Base-by-base conservation (phyloP, 1,139 yeast species). In the Protomyces arabidopsidicola region DNA sequence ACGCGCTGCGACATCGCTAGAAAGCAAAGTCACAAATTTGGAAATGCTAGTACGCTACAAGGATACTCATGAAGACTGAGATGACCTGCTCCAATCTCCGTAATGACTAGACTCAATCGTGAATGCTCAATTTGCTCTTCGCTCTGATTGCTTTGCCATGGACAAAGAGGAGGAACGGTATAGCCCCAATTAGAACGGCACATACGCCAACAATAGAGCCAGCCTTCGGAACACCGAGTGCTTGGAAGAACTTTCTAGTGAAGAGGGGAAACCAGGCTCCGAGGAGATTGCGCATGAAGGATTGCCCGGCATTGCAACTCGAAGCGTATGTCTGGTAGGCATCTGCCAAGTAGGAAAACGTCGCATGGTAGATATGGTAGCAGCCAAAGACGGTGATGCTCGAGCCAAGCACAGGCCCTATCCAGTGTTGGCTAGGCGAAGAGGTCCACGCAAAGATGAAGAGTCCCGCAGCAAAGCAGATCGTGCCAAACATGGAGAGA, bases 381-480 rank as follows among this genome's bases (percentile, higher is more conserved):
- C 52, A 35, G 42, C 64, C 64, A 12, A 54, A 36, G 10, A 34
- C 39, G n/a, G 53, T 39, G 20, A 54, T 22, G n/a, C 62, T 51
- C 12, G 54, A 53, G n/a, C 54, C 64, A 24, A 60, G 27, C 10
- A 36, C 38, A 14, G 64, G 64, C 8, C 45, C 64, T 31, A 60
- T 45, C 64, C 64, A 60, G 10, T 38, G 64, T 14, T 38, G 20
- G 18, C 10, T 14, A 4, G 34, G 22, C 8, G 36, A 22, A n/a
- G 88, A 82, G 2, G 91, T 81, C 95, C 95, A 88, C 12, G 87
- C 95, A 66, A 87, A 78, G 95, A 95, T 87, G 75, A 88, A 88
- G 65, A 88, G 78, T 0, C 89, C 80, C 53, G 84, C 77, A 18
- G 91, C 91, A 67, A 88, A 76, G 18, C 82, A 80, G 34, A 85